A percentile compares a stretch with the other conserved stretches of the same genome.
Evolutionary conservation across 495 filamentous ascomycete genomes (phyloP).

Genomic region (Trichoderma asperelloides): DNA sequence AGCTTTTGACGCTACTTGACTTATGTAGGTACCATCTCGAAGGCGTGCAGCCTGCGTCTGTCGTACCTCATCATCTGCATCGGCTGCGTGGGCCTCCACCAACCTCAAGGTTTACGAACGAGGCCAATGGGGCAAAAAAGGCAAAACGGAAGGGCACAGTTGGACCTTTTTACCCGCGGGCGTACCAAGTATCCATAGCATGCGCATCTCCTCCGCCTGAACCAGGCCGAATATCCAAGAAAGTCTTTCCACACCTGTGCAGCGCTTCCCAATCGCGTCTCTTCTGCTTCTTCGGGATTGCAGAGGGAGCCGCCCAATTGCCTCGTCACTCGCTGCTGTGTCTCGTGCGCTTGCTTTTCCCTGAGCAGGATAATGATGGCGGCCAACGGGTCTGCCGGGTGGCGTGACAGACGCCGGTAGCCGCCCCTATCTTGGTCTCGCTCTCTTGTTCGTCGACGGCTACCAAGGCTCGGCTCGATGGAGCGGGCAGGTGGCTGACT

Average conservation of each 20-base stretch:
- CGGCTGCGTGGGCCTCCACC: not conserved
- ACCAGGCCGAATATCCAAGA: not conserved
- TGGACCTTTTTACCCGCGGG: not conserved
- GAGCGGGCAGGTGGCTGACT: conserved; percentile 1
- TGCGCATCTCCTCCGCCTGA: not conserved
- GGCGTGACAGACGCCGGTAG: not conserved
- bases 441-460: not conserved
- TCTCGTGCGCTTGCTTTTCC: not conserved
- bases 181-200: not conserved
- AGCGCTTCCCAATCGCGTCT: not conserved
- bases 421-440: not conserved
- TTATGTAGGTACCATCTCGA: conserved; percentile 7
- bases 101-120: not conserved
- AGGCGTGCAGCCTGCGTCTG: conserved; percentile 2
- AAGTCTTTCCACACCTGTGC: not conserved
- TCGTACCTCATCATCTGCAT: conserved; percentile 5
- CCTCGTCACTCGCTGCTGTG: not conserved
- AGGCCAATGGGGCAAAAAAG: not conserved
- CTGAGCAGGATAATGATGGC: not conserved
- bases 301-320: not conserved
- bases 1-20: not conserved
- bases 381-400: not conserved
- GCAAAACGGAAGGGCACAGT: not conserved
- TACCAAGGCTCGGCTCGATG: not conserved
- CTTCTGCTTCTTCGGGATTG: not conserved